Conservation (phyloP, 2,329 filamentous ascomycete genomes). For the Fusarium lyarnte region DNA sequence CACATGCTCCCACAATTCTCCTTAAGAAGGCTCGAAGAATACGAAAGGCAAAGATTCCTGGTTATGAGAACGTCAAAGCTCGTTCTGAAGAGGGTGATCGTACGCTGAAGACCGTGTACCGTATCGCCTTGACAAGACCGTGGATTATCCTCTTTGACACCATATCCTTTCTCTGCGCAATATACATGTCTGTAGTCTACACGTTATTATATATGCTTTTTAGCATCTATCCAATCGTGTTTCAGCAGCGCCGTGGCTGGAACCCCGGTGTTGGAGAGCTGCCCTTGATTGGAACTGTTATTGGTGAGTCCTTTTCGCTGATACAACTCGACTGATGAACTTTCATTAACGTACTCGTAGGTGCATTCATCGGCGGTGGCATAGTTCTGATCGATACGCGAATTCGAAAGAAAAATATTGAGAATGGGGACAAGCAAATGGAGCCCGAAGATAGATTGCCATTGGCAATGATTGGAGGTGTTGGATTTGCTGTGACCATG, state of each 20-base stretch:
- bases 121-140: slow-evolving; percentile 76
- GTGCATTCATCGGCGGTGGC: slow-evolving; percentile 23
- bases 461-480: slow-evolving; percentile 33
- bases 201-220: slow-evolving; percentile 78
- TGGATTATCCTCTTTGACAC: slow-evolving; percentile 79
- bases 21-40: slow-evolving; percentile 23
- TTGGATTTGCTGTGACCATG: slow-evolving; percentile 32
- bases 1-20: slow-evolving; percentile 81
- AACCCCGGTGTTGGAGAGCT: slow-evolving; percentile 30
- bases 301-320: not conserved
- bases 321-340: too few relatives aligned
- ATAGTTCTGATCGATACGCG: slow-evolving; percentile 29
- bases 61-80: slow-evolving; percentile 25
- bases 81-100: slow-evolving; percentile 16
- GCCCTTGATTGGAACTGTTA: slow-evolving; percentile 32
- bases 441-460: slow-evolving; percentile 31
- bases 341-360: not conserved
- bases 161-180: slow-evolving; percentile 80
- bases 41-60: slow-evolving; percentile 27
- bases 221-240: slow-evolving; percentile 73
- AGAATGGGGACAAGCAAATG: slow-evolving; percentile 17
- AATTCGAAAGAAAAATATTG: slow-evolving; percentile 17
- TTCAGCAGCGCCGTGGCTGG: slow-evolving; percentile 55
- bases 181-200: slow-evolving; percentile 85
- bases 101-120: slow-evolving; percentile 55